These are phyloP conservation scores for Vaccinium myrtillus DNA, from an alignment of 148 eudicot genomes.

Conservation along the genomic window DNA sequence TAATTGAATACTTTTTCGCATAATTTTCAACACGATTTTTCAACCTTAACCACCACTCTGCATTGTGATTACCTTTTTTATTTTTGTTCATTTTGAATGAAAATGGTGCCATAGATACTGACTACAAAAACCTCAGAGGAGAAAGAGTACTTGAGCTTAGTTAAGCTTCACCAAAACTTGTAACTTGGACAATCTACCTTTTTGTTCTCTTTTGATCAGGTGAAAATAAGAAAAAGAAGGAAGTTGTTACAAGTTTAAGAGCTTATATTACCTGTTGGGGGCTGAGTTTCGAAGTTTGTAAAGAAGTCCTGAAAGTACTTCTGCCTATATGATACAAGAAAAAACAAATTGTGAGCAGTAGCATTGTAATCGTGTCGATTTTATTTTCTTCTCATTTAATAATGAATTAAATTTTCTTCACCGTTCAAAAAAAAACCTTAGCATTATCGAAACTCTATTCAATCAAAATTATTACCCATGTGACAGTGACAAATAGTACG, in stretches of 20 bases:
- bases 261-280: conserved; percentile 61
- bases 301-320: conserved; percentile 74
- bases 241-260: background rate
- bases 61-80: background rate
- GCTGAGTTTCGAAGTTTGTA: conserved; percentile 78
- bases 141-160: background rate
- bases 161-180: background rate
- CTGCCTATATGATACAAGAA: conserved; percentile 50
- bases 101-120: background rate
- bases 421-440: too few species aligned
- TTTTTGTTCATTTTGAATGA: background rate
- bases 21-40: background rate
- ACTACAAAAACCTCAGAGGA: background rate
- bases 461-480: background rate
- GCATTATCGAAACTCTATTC: background rate
- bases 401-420: too few species aligned
- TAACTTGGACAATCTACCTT: background rate
- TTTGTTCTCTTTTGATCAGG: background rate
- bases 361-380: background rate
- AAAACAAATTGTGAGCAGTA: background rate
- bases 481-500: background rate
- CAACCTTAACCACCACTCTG: background rate
- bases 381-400: background rate
- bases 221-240: background rate
- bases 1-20: background rate